Conservation (phyloP, 2,329 filamentous ascomycete genomes). For the Talaromyces marneffei region DNA sequence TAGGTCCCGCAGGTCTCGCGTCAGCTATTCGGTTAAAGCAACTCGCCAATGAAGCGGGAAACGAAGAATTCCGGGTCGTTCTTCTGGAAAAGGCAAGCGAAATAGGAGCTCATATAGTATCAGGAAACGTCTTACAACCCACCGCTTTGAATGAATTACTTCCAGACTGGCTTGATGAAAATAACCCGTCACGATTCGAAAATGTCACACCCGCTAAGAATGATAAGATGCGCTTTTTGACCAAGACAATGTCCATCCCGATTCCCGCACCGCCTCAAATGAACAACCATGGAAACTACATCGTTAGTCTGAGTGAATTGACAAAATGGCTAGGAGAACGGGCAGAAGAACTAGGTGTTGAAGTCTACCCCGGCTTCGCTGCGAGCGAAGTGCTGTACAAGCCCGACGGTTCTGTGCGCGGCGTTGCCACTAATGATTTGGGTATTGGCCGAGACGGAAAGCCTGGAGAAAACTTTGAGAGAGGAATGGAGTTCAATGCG, state of each 20-base stretch:
- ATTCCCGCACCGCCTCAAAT: slow-evolving; percentile 91
- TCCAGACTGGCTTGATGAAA: slow-evolving; percentile 85
- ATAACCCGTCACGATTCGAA: slow-evolving; percentile 82
- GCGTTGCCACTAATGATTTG: slow-evolving; percentile 92
- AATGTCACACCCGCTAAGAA: slow-evolving; percentile 74
- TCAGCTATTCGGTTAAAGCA: slow-evolving; percentile 95
- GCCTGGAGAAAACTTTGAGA: slow-evolving; percentile 84
- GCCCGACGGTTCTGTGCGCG: slow-evolving; percentile 78
- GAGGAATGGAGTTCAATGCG: slow-evolving; percentile 97
- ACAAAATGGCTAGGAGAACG: slow-evolving; percentile 93
- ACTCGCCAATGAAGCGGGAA: slow-evolving; percentile 85
- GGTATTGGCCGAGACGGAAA: slow-evolving; percentile 76
- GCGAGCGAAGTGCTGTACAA: slow-evolving; percentile 88
- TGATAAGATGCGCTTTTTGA: slow-evolving; percentile 93
- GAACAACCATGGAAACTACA: slow-evolving; percentile 97
- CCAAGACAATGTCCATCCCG: slow-evolving; percentile 69
- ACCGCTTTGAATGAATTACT: slow-evolving; percentile 82
- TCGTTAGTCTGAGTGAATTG: slow-evolving; percentile 90
- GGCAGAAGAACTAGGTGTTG: slow-evolving; percentile 93
- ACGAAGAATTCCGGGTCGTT: slow-evolving; percentile 91
- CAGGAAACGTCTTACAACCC: slow-evolving; percentile 90
- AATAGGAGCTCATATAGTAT: slow-evolving; percentile 89
- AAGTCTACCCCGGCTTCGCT: slow-evolving; percentile 93
- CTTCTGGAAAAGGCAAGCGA: slow-evolving; percentile 94
- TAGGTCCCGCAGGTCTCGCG: slow-evolving; percentile 81